Base-by-base conservation (phyloP, 78 protist genomes). In the Corallochytrium limacisporum region DNA sequence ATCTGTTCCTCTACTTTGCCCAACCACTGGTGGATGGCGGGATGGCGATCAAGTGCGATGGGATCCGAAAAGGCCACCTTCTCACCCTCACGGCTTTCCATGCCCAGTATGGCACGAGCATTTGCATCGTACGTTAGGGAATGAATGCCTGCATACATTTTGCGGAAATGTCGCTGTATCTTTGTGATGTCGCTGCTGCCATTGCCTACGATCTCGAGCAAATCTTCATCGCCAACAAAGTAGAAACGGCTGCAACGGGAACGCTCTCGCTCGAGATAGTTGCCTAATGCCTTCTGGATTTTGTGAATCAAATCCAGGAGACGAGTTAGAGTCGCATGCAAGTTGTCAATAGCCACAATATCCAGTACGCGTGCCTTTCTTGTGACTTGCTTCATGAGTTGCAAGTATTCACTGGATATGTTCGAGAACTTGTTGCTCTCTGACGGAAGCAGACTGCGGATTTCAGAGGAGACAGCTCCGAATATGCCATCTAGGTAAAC, bases 201-300 rank as follows among this genome's bases (percentile, higher is more conserved):
- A 72, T 86, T 83, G 70, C 98, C 98, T 38, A 97, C 81, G 59
- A 97, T 88, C 69, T 97, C 99, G 26, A 97, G 85, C 37, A 97
- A 69, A 66, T 97, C 99, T 47, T 90, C 93, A 74, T 97, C 99
- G 32, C 99, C 99, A 13, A 97, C 89, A 31, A 94, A 97, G 83
- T 94, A 97, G 88, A 97, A 91, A 33, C 98, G 86, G 0, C 98
- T 94, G 74, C 92, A 94, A 5, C 91, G 53, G 10, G 79, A 26
- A 22, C 99, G 78, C 71, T 94, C 94, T 2, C 71, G n/a, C 62
- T 96, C 98, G 20, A 96, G 68, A 46, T 87, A 96, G 49, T 92
- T 92, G 15, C 92, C 92, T 29, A 96, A 79, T 13, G 89, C 87
- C 78, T 84, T 89, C 80, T 96, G 99, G 33, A 96, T 77, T 61